These are phyloP conservation scores for Oligophagozyma castellii DNA, from an alignment of 1,139 yeast genomes.

Conservation along the genomic window DNA sequence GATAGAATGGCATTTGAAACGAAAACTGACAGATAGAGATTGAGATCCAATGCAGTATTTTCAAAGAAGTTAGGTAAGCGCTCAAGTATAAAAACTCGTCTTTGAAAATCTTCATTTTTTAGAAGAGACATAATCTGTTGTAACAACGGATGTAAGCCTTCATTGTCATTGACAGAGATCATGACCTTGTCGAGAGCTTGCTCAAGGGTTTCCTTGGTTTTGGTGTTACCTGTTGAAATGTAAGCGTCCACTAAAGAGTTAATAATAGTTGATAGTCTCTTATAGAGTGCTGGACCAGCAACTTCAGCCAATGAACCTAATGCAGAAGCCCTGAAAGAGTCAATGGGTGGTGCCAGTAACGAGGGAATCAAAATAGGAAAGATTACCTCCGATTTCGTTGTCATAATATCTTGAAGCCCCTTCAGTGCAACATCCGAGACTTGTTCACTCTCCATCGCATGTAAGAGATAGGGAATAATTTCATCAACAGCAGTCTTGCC, in stretches of 20 bases:
- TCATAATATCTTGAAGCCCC: conserved; percentile 87
- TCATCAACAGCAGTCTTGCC: conserved; percentile 85
- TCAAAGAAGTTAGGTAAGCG: conserved; percentile 64
- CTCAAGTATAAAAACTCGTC: conserved; percentile 52
- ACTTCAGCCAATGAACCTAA: conserved; percentile 81
- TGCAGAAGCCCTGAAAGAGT: conserved; percentile 73
- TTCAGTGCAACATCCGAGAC: conserved; percentile 63
- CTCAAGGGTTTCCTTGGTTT: conserved; percentile 31
- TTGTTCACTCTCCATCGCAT: conserved; percentile 50
- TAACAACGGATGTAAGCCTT: conserved; percentile 74
- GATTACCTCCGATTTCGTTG: conserved; percentile 75
- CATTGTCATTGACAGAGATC: conserved; percentile 60
- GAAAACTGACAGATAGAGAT: conserved; percentile 64
- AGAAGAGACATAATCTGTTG: conserved; percentile 66
- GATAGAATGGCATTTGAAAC: conserved; percentile 56
- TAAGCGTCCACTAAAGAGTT: conserved; percentile 58
- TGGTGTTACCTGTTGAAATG: conserved; percentile 26
- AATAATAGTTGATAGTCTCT: conserved; percentile 56
- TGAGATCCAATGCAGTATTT: conserved; percentile 52
- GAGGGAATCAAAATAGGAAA: conserved; percentile 92
- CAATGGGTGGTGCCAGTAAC: conserved; percentile 68
- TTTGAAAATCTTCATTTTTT: conserved; percentile 58
- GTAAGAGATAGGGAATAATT: conserved; percentile 71
- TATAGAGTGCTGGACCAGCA: conserved; percentile 75
- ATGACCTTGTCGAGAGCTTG: conserved; percentile 54